Base-by-base conservation (phyloP, 352 stramenopile genomes). In the Globisporangium sylvaticum region DNA sequence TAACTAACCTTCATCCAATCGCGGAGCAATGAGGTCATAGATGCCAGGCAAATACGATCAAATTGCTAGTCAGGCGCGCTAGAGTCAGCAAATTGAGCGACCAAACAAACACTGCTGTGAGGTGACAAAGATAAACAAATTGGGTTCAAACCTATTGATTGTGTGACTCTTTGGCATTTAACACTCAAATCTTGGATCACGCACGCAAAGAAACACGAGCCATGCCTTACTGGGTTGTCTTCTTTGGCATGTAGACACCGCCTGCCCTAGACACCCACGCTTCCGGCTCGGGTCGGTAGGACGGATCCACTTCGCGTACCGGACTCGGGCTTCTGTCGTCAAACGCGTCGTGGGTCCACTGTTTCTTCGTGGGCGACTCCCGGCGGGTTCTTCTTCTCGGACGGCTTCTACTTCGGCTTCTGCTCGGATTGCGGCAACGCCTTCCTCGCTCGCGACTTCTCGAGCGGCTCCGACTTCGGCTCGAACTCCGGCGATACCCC, bases 261-360 rank as follows among this genome's bases (percentile, higher is more conserved):
- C 87, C 87, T 12, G 87, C 87, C 60, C 84, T 75, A 5, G 87
- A 95, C 22, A 91, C 80, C 87, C 87, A 95, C 0, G 71, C 42
- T 53, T 91, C 83, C 0, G 85, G 77, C 58, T 93, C 81, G 0
- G 87, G 87, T 10, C 70, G 74, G 71, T 95, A 95, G 10, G 77
- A 76, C 27, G 85, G 84, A 66, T 93, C 74, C 6, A 77, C 42
- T 53, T 83, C 60, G 15, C 87, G 82, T 7, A 80, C 68, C 12
- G 87, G 85, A 69, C 87, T 95, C 2, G 84, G 87, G 60, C 87
- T 95, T 20, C 86, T 83, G 55, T 83, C 80, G 20, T 90, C 72
- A 48, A 90, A 95, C 1, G 74, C 87, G 24, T 83, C 81, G 54
- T 95, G 87, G 18, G 81, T 87, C 87, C 87, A 95, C 39, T 77